Base-by-base conservation (phyloP, 2,329 filamentous ascomycete species). In the Thielaviopsis euricoi region DNA sequence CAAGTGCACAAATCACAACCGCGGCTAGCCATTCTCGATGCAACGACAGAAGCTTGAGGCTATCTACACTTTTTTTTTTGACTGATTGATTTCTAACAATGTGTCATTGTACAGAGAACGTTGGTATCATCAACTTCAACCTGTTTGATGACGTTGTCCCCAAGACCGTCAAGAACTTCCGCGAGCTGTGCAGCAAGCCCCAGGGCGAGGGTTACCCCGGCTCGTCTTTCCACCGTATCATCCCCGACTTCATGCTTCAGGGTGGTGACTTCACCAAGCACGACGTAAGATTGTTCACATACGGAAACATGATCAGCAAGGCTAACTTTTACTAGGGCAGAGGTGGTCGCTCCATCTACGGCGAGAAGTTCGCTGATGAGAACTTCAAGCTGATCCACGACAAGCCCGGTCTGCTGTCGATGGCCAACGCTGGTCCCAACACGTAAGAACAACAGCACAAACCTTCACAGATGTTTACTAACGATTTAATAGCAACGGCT, bases 371-470 rank as follows among this genome's bases (percentile, higher is more conserved):
- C 70, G 75, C 83, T 67, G 89, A 95, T 71, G 89, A 95, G 85
- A 95, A 94, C 85, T 94, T 95, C 79, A 69, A 73, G 62, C 69
- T 78, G 65, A 83, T 81, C 77, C 89, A 95, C 82, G 73, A 72
- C 71, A 75, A 77, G 66, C 84, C 85, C 62, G 87, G 85, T 76
- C 79, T 90, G 66, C 80, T 95, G 65, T 95, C 89, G 74, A 95
- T 95, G 89, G 89, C 89, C 71, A 95, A 95, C 75, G 87, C 89
- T 66, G 89, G 89, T 66, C 86, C 86, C 69, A 95, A 97, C 85
- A 97, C 91, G 81, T 84, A 77, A 73, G 79, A 59, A 10, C 3
- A 15, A 7, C 43, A 7, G 52, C 37, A 0, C 3, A n/a, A 22
- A 1, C 29, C 7, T 10, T 33, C 12, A 10, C 15, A 49, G 33